Conservation (phyloP, 495 filamentous ascomycete genomes). For the Gamarada debralockiae region DNA sequence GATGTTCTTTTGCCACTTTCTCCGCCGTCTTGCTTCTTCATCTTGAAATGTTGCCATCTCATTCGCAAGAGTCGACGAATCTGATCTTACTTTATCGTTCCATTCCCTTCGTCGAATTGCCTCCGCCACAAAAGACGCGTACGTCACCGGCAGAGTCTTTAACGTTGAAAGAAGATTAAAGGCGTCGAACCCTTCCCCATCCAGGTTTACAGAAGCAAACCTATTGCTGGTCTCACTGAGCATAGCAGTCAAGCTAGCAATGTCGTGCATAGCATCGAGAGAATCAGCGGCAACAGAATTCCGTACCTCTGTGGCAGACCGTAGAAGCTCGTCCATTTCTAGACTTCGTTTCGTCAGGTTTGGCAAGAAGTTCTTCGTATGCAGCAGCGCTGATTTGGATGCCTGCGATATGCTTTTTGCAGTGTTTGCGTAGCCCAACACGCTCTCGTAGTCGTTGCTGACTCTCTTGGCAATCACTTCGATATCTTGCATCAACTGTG, state of each 20-base stretch:
- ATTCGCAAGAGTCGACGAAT: slow-evolving; percentile 80
- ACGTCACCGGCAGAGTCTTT: slow-evolving; percentile 77
- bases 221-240: slow-evolving; percentile 65
- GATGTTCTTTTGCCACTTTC: slow-evolving; percentile 84
- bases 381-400: slow-evolving; percentile 80
- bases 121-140: slow-evolving; percentile 85
- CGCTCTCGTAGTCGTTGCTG: slow-evolving; percentile 78
- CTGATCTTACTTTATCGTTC: slow-evolving; percentile 79
- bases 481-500: slow-evolving; percentile 73
- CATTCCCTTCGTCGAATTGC: slow-evolving; percentile 84
- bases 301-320: slow-evolving; percentile 58
- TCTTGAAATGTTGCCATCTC: slow-evolving; percentile 88
- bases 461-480: slow-evolving; percentile 82
- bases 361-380: slow-evolving; percentile 86
- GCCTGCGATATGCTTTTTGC: slow-evolving; percentile 71
- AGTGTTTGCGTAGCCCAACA: slow-evolving; percentile 62
- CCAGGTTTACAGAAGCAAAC: slow-evolving; percentile 66
- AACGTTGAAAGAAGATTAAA: slow-evolving; percentile 75
- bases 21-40: slow-evolving; percentile 82
- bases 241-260: slow-evolving; percentile 71
- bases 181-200: slow-evolving; percentile 60
- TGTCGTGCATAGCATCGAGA: slow-evolving; percentile 69
- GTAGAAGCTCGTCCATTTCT: slow-evolving; percentile 74
- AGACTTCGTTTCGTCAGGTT: slow-evolving; percentile 62
- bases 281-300: slow-evolving; percentile 54